phyloP scores from a whole-genome alignment of 192 early-diverging fungal species.

The Oehlia diaphana region DNA sequence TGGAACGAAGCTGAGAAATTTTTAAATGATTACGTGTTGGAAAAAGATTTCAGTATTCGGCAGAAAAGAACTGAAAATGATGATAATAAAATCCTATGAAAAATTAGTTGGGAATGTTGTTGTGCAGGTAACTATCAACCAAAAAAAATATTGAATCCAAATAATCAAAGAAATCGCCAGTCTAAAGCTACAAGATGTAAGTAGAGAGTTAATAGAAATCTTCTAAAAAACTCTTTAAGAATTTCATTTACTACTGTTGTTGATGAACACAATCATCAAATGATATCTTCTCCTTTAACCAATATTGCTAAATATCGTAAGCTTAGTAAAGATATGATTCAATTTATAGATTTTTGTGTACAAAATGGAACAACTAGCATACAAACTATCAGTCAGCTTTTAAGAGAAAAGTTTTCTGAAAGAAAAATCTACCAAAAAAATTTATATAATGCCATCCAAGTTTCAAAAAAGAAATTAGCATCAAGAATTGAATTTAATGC shows the following conservation, averaged over 20 bases:
- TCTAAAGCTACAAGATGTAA: neutral
- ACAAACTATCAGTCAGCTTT: neutral
- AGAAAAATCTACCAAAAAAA: neutral
- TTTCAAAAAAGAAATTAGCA: too few relatives aligned
- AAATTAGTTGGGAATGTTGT: neutral
- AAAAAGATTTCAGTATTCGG: too few relatives aligned
- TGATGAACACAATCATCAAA: neutral
- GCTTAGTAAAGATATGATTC: neutral
- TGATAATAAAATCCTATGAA: too few relatives aligned
- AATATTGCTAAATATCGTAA: neutral
- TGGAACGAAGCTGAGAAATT: too few relatives aligned
- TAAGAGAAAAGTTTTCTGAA: neutral
- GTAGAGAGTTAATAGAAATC: neutral
- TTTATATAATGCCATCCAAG: too few relatives aligned
- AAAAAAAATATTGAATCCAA: neutral
- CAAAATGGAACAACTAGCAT: neutral
- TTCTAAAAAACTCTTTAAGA: neutral
- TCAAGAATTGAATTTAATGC: too few relatives aligned
- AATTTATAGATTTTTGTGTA: constrained; percentile 12
- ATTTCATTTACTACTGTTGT: neutral
- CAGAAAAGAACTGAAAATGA: too few relatives aligned
- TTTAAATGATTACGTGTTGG: too few relatives aligned
- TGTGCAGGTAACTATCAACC: neutral
- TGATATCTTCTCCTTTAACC: neutral
- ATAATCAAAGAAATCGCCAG: neutral